phyloP scores from a whole-genome alignment of 768 basidiomycete genomes.

The Neoboletus brunneissimus region DNA sequence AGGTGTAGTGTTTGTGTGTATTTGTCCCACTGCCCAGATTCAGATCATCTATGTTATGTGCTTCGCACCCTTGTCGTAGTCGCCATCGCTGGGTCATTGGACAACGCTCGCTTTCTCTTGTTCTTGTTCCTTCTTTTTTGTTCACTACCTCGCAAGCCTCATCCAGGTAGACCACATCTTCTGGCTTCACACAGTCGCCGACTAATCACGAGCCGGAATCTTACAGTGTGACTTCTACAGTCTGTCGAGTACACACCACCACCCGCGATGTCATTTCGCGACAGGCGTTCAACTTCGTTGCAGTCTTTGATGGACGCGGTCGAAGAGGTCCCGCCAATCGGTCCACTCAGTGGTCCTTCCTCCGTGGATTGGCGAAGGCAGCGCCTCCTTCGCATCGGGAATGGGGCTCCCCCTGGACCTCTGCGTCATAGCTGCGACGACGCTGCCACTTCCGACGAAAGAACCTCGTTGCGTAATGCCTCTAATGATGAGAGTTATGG shows the following conservation, averaged over 20 bases:
- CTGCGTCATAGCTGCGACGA: constrained; percentile 1
- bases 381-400: constrained; percentile 56
- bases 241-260: background rate
- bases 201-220: background rate
- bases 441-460: constrained; percentile 29
- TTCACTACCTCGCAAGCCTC: background rate
- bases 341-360: constrained; percentile 48
- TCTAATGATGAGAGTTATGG: constrained; percentile 50
- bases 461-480: constrained; percentile 34
- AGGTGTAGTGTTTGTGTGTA: constrained; percentile 15
- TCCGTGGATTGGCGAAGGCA: constrained; percentile 59
- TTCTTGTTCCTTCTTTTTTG: background rate
- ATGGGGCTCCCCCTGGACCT: background rate
- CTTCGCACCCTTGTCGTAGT: background rate
- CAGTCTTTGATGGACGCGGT: constrained; percentile 16
- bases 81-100: background rate
- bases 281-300: constrained; percentile 18
- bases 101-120: too few species aligned
- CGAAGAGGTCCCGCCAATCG: constrained; percentile 23
- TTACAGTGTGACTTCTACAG: background rate
- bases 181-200: background rate
- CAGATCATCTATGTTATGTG: background rate
- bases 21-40: constrained; percentile 11
- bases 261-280: constrained; percentile 16
- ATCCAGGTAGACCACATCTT: background rate